Evolutionary conservation across 163 green algal species (phyloP).

Genomic region (Volvox carteri): DNA sequence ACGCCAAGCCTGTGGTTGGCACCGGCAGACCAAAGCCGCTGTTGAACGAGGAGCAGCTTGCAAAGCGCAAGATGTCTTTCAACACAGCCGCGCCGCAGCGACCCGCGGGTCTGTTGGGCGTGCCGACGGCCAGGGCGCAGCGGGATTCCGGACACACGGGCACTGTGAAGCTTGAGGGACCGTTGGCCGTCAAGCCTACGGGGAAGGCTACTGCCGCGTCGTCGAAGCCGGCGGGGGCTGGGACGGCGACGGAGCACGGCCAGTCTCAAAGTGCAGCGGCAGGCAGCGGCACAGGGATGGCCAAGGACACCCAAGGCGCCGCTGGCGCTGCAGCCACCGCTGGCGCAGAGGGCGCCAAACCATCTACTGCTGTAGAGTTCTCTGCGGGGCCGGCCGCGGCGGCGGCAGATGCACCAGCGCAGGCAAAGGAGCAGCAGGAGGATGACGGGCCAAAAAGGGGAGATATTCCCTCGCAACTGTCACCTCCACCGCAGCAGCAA

Average conservation of each 20-base stretch:
- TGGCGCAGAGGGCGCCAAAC: neutral
- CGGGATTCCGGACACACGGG: slow-evolving; percentile 13
- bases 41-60: slow-evolving; percentile 42
- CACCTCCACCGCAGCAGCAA: slow-evolving; percentile 8
- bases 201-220: neutral
- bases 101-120: neutral
- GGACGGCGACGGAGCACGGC: neutral
- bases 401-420: neutral
- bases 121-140: slow-evolving; percentile 30
- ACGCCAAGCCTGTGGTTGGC: neutral
- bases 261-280: neutral
- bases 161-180: slow-evolving; percentile 13
- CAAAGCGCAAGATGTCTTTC: slow-evolving; percentile 41
- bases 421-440: neutral
- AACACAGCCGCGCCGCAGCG: neutral
- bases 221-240: neutral
- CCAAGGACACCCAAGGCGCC: neutral
- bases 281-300: neutral
- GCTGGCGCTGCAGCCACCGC: neutral
- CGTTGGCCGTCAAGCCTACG: neutral
- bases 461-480: neutral
- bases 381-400: neutral
- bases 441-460: neutral
- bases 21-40: slow-evolving; percentile 39
- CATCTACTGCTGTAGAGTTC: neutral